Conservation (phyloP, 208 protist species). For the Tritrichomonas foetus region DNA sequence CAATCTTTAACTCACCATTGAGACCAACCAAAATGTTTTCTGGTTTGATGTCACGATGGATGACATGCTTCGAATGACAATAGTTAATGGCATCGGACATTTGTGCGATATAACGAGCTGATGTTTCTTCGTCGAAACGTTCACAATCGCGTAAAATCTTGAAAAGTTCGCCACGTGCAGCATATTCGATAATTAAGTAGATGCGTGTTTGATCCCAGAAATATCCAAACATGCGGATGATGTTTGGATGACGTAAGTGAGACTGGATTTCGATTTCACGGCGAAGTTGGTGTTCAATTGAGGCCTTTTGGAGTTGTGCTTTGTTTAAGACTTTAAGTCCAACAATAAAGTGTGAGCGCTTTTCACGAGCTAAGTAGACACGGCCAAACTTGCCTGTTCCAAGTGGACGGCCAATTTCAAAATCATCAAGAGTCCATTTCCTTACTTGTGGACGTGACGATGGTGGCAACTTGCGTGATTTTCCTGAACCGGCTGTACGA, state of each 20-base stretch:
- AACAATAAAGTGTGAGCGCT: slow-evolving; percentile 87
- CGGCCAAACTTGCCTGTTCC: slow-evolving; percentile 90
- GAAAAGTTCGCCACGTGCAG: slow-evolving; percentile 92
- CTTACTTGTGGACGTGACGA: not conserved
- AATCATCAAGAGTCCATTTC: slow-evolving; percentile 63
- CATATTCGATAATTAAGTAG: slow-evolving; percentile 96
- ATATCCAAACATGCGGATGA: slow-evolving; percentile 85
- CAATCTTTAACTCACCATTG: slow-evolving; percentile 87
- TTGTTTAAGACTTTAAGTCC: slow-evolving; percentile 73
- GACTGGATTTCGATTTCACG: slow-evolving; percentile 98
- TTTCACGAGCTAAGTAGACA: slow-evolving; percentile 93
- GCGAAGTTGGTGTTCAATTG: slow-evolving; percentile 88
- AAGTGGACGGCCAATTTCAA: slow-evolving; percentile 67
- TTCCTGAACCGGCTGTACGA: too few relatives aligned
- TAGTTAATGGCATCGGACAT: slow-evolving; percentile 86
- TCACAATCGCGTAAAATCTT: slow-evolving; percentile 61
- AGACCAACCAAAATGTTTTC: slow-evolving; percentile 68
- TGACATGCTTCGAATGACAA: slow-evolving; percentile 89
- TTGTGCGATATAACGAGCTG: slow-evolving; percentile 74
- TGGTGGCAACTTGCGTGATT: too few relatives aligned
- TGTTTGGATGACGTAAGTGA: slow-evolving; percentile 81
- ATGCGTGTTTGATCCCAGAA: slow-evolving; percentile 92
- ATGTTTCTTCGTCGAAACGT: slow-evolving; percentile 47
- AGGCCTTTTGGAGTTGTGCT: slow-evolving; percentile 80
- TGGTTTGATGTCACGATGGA: slow-evolving; percentile 66